Evolutionary conservation across 768 basidiomycete genomes (phyloP).

Genomic region (Leccinum disarticulatum): DNA sequence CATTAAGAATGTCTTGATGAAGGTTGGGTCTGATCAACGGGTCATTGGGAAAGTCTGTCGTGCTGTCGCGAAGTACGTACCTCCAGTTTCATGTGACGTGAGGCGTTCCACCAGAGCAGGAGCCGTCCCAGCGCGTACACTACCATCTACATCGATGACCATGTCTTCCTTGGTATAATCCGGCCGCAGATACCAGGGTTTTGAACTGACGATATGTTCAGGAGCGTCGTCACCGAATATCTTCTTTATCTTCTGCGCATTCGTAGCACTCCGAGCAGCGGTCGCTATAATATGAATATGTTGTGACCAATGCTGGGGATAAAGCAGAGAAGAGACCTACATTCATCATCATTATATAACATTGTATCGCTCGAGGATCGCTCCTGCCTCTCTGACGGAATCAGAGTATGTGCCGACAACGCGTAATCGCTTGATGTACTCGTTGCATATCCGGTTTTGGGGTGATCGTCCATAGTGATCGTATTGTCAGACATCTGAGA

Average conservation of each 20-base stretch:
- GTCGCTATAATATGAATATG: constrained; percentile 18
- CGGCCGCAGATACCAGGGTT: constrained; percentile 84
- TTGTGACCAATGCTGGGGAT: constrained; percentile 1
- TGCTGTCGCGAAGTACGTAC: constrained; percentile 43
- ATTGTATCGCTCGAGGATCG: constrained; percentile 18
- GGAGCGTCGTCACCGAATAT: constrained; percentile 37
- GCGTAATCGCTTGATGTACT: constrained; percentile 27
- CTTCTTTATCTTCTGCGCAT: constrained; percentile 50
- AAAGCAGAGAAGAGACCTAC: constrained; percentile 12
- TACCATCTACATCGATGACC: constrained; percentile 79
- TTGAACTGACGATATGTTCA: constrained; percentile 43
- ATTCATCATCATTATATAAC: constrained; percentile 26
- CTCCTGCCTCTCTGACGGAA: constrained; percentile 25
- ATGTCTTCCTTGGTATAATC: constrained; percentile 82
- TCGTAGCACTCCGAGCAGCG: constrained; percentile 26
- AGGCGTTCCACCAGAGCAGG: constrained; percentile 84
- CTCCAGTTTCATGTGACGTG: constrained; percentile 86
- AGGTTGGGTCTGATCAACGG: constrained; percentile 59
- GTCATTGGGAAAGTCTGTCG: constrained; percentile 3
- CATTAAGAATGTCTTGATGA: constrained; percentile 89
- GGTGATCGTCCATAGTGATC: constrained; percentile 31
- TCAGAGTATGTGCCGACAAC: constrained; percentile 25
- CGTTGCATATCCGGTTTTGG: constrained; percentile 19
- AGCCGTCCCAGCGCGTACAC: constrained; percentile 84
- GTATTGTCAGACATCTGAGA: constrained; percentile 37